phyloP scores from a whole-genome alignment of 1,139 yeast species.

The Debaryomyces nepalensis region DNA sequence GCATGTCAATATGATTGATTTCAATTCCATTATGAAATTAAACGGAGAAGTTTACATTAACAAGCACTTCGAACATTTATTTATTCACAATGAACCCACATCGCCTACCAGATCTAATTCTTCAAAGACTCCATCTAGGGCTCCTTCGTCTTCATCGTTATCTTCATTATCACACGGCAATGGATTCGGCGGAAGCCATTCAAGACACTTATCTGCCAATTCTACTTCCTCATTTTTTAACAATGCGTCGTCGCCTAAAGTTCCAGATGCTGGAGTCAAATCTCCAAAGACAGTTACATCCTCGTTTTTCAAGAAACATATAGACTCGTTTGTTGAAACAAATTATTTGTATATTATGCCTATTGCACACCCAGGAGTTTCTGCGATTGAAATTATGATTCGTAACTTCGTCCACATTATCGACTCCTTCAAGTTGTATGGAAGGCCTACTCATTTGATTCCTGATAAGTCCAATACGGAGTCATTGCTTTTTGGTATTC shows the following conservation, averaged over 20 bases:
- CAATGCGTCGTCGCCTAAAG: constrained; percentile 29
- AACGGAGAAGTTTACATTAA: constrained; percentile 55
- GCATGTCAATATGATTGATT: constrained; percentile 54
- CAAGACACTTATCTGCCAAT: constrained; percentile 29
- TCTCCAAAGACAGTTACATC: constrained; percentile 25
- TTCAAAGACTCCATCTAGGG: constrained; percentile 12
- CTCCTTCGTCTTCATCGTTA: constrained; percentile 11
- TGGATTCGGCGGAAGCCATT: constrained; percentile 22
- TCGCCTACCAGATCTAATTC: constrained; percentile 16
- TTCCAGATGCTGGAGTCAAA: constrained; percentile 19
- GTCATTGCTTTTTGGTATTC: constrained; percentile 58
- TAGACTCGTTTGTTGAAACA: constrained; percentile 37
- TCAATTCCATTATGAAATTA: constrained; percentile 56
- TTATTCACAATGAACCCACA: constrained; percentile 19
- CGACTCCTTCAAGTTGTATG: constrained; percentile 58
- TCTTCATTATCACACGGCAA: constrained; percentile 24
- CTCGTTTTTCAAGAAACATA: constrained; percentile 31
- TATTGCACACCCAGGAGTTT: constrained; percentile 57
- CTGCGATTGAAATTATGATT: constrained; percentile 61
- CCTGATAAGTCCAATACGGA: constrained; percentile 50
- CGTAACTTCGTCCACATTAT: constrained; percentile 56
- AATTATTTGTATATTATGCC: constrained; percentile 56
- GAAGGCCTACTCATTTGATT: constrained; percentile 55
- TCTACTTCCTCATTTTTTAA: constrained; percentile 33
- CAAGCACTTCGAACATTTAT: constrained; percentile 40